Conservation (phyloP, 768 basidiomycete species). For the Naganishia vishniacii region DNA sequence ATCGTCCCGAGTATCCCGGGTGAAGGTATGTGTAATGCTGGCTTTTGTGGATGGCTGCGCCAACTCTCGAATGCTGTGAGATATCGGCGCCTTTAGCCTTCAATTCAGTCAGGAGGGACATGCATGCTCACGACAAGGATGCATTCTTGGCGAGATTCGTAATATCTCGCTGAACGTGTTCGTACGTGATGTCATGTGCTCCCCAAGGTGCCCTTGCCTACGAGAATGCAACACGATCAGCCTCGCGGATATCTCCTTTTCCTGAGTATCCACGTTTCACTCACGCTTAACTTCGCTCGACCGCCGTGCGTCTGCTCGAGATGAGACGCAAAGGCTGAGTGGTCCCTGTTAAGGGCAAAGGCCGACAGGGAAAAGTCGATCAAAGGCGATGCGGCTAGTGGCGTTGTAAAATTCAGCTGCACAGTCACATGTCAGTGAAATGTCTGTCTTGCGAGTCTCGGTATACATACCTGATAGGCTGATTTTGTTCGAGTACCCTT, state of each 20-base stretch:
- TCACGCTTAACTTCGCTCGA: constrained; percentile 67
- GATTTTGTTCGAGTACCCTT: constrained; percentile 81
- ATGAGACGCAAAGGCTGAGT: constrained; percentile 62
- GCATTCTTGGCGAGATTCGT: constrained; percentile 66
- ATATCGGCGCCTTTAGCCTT: constrained; percentile 16
- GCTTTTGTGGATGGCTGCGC: constrained; percentile 80
- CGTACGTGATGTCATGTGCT: constrained; percentile 74
- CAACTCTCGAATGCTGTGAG: constrained; percentile 69
- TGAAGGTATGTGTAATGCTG: constrained; percentile 69
- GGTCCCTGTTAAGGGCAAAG: constrained; percentile 73
- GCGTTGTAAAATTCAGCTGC: constrained; percentile 49
- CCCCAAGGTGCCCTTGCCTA: constrained; percentile 47
- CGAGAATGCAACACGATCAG: background rate
- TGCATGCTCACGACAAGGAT: constrained; percentile 63
- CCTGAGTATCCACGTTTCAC: too few relatives aligned
- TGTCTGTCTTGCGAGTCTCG: too few relatives aligned
- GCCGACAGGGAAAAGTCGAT: constrained; percentile 66
- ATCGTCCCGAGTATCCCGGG: constrained; percentile 70
- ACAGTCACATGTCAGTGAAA: background rate
- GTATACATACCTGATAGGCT: constrained; percentile 66
- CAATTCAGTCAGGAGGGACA: background rate
- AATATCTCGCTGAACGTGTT: constrained; percentile 71
- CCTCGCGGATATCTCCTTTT: background rate
- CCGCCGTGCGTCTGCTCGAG: constrained; percentile 51
- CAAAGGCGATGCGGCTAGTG: constrained; percentile 53